Conservation (phyloP, 129 eudicot species). For the Arctium minus region DNA sequence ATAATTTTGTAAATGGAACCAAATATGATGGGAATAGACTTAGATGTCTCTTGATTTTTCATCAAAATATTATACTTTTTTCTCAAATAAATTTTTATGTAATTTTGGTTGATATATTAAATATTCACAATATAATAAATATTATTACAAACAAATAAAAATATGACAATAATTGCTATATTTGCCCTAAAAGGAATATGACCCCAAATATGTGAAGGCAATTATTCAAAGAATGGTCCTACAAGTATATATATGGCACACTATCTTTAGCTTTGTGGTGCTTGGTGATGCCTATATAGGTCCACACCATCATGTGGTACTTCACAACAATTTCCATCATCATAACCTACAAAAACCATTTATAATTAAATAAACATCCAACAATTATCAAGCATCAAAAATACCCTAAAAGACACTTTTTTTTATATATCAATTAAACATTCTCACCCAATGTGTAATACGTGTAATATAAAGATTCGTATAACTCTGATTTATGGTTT, state of each 20-base stretch:
- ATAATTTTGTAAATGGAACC: neutral
- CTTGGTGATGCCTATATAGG: conserved; percentile 14
- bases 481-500: neutral
- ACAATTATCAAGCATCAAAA: neutral
- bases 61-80: neutral
- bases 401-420: neutral
- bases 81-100: neutral
- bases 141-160: neutral
- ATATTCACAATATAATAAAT: neutral
- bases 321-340: conserved; percentile 16
- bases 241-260: conserved; percentile 8
- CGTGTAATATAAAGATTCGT: conserved; percentile 1
- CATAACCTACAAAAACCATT: conserved; percentile 1
- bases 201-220: neutral
- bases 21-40: neutral
- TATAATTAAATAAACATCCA: neutral
- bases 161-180: neutral
- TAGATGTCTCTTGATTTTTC: neutral
- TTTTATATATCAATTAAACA: neutral
- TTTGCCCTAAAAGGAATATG: neutral
- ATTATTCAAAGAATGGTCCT: neutral
- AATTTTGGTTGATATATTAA: neutral
- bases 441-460: conserved; percentile 8
- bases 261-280: neutral
- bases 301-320: conserved; percentile 21